A percentile compares a stretch with the other conserved stretches of the same genome.
These are phyloP conservation scores for Cyclanthera cordifolia DNA, from an alignment of 306 rosid genomes.

Conservation along the genomic window DNA sequence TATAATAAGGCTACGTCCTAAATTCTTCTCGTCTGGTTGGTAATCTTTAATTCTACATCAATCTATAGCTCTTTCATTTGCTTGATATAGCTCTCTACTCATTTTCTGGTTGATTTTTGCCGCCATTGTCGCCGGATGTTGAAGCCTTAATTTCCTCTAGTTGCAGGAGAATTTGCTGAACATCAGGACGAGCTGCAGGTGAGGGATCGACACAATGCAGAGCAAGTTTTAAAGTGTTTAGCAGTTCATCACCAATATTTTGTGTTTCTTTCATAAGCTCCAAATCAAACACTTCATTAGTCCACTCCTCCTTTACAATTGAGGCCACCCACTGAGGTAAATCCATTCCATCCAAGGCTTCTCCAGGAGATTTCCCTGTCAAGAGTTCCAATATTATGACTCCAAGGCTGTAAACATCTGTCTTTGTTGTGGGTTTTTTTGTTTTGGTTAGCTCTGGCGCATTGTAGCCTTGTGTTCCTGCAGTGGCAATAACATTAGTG, in stretches of 20 bases:
- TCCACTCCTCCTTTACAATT: conserved; percentile 94
- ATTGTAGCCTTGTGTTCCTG: conserved; percentile 73
- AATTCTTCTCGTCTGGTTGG: not conserved
- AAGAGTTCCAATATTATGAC: conserved; percentile 87
- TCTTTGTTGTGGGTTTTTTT: conserved; percentile 71
- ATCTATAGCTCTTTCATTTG: not conserved
- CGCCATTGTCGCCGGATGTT: conserved; percentile 47
- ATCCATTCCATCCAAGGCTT: conserved; percentile 71
- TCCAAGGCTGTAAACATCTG: conserved; percentile 85
- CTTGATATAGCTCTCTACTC: not conserved
- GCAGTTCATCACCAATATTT: conserved; percentile 60
- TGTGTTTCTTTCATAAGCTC: conserved; percentile 82
- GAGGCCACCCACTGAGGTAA: conserved; percentile 99
- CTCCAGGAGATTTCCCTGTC: conserved; percentile 86
- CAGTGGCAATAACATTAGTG: conserved; percentile 75
- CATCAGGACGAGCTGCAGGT: conserved; percentile 78
- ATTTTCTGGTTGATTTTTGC: conserved; percentile 39
- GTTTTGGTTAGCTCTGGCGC: conserved; percentile 82
- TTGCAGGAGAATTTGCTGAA: conserved; percentile 59
- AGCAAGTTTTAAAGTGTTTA: conserved; percentile 73
- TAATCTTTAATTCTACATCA: not conserved
- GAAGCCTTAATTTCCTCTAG: conserved; percentile 59
- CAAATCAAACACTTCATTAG: conserved; percentile 77
- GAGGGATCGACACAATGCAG: conserved; percentile 97
- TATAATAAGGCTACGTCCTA: not conserved